Percentiles rank a stretch among this genome's conserved stretches.
These are phyloP conservation scores for Meyerozyma carpophila DNA, from an alignment of 1,139 yeast species.

Conservation along the genomic window DNA sequence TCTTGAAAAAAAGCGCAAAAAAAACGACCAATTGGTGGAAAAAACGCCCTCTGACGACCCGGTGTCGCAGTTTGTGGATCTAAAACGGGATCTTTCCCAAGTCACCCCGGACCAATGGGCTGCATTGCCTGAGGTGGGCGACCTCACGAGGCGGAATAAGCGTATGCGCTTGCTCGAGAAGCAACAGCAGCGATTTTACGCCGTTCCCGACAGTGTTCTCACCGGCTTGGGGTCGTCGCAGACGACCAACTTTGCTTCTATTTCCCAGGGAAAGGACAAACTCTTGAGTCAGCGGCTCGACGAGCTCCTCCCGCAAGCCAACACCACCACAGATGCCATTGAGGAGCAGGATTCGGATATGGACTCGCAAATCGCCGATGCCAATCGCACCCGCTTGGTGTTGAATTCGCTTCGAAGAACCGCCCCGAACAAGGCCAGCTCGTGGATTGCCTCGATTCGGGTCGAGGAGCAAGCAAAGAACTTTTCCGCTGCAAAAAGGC, in stretches of 20 bases:
- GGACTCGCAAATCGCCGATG: conserved; percentile 38
- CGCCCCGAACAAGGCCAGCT: conserved; percentile 68
- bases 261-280: conserved; percentile 50
- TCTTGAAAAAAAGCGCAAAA: conserved; percentile 28
- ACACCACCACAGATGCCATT: conserved; percentile 3
- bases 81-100: conserved; percentile 55
- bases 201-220: conserved; percentile 73
- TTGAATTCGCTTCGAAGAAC: conserved; percentile 64
- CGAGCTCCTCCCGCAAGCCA: conserved; percentile 7
- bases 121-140: conserved; percentile 81
- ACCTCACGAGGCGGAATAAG: conserved; percentile 75
- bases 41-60: conserved; percentile 1
- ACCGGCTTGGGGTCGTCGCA: conserved; percentile 20
- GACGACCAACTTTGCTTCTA: conserved; percentile 41
- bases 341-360: conserved; percentile 4
- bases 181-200: conserved; percentile 65
- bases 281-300: conserved; percentile 47
- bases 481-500: conserved; percentile 48
- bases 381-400: conserved; percentile 53
- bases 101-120: conserved; percentile 77
- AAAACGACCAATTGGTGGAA: conserved; percentile 8
- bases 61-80: conserved; percentile 34
- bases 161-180: conserved; percentile 61
- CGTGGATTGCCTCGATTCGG: conserved; percentile 87
- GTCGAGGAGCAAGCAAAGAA: conserved; percentile 66